Conservation (phyloP, 306 rosid genomes). For the Quercus parvula region DNA sequence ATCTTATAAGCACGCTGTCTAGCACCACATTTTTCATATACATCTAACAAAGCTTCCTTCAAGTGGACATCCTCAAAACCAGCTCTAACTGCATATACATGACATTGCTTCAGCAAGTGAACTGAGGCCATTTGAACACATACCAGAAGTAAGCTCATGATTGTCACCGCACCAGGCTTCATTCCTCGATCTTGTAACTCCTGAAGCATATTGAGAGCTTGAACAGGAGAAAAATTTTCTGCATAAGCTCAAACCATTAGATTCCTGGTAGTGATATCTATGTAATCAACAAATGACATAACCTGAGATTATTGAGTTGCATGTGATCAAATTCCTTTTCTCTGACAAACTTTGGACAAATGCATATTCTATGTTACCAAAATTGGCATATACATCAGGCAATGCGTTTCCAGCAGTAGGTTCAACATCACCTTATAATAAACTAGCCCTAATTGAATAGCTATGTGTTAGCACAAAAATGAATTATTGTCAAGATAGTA, state of each 20-base stretch:
- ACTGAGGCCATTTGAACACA: slow-evolving; percentile 71
- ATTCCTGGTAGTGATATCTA: slow-evolving; percentile 90
- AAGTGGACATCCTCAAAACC: slow-evolving; percentile 55
- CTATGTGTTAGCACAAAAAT: slow-evolving; percentile 47
- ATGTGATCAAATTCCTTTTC: slow-evolving; percentile 55
- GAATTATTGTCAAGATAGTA: slow-evolving; percentile 57
- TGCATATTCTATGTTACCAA: slow-evolving; percentile 64
- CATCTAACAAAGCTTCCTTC: slow-evolving; percentile 71
- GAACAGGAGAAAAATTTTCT: slow-evolving; percentile 58
- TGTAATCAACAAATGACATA: slow-evolving; percentile 58
- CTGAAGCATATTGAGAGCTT: slow-evolving; percentile 46
- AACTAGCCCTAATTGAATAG: slow-evolving; percentile 60
- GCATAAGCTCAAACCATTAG: slow-evolving; percentile 76
- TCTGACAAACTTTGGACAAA: slow-evolving; percentile 49
- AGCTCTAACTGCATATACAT: slow-evolving; percentile 67
- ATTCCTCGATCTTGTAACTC: slow-evolving; percentile 62
- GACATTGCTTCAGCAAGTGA: slow-evolving; percentile 64
- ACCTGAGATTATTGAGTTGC: slow-evolving; percentile 73
- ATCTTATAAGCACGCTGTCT: slow-evolving; percentile 55
- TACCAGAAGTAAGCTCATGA: slow-evolving; percentile 78
- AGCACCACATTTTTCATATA: slow-evolving; percentile 79
- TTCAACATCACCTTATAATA: slow-evolving; percentile 32
- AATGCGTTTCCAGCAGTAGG: slow-evolving; percentile 69
- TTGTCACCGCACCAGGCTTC: slow-evolving; percentile 73
- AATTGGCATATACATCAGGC: slow-evolving; percentile 87